Conservation (phyloP, 169 alveolate genomes). For the Plasmodium falciparum region DNA sequence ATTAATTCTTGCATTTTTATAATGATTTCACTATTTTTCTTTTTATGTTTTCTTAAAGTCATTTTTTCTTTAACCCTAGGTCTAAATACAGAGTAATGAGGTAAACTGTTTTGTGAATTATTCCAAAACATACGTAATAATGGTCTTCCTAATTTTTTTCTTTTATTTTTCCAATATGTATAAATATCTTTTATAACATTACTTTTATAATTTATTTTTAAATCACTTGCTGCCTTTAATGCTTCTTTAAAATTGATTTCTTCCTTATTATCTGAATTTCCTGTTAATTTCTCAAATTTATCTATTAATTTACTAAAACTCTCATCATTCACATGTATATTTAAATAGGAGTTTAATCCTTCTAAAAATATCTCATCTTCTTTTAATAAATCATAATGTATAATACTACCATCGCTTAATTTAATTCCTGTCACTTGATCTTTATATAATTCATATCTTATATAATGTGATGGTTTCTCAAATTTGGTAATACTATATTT, state of each 20-base stretch:
- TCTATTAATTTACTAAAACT: slow-evolving; percentile 83
- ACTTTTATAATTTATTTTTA: slow-evolving; percentile 41
- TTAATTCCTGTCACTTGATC: slow-evolving; percentile 87
- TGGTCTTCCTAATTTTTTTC: slow-evolving; percentile 87
- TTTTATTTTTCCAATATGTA: slow-evolving; percentile 85
- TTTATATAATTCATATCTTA: slow-evolving; percentile 87
- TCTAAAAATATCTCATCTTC: slow-evolving; percentile 85
- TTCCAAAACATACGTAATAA: slow-evolving; percentile 89
- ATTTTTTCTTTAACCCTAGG: slow-evolving; percentile 90
- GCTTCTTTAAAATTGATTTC: slow-evolving; percentile 78
- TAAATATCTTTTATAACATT: slow-evolving; percentile 71
- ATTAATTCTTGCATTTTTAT: slow-evolving; percentile 84
- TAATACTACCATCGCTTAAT: slow-evolving; percentile 81
- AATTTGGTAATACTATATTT: slow-evolving; percentile 67
- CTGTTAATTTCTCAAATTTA: slow-evolving; percentile 82
- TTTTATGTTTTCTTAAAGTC: slow-evolving; percentile 89
- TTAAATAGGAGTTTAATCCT: slow-evolving; percentile 74
- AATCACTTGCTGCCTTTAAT: slow-evolving; percentile 74
- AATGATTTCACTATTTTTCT: slow-evolving; percentile 84
- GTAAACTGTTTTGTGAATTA: slow-evolving; percentile 86
- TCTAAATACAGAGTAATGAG: slow-evolving; percentile 87
- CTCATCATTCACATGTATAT: slow-evolving; percentile 53
- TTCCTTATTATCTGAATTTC: slow-evolving; percentile 72
- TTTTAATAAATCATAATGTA: slow-evolving; percentile 86
- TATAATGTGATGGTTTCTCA: slow-evolving; percentile 85